These are phyloP conservation scores for Heterobasidion occidentale DNA, from an alignment of 1,284 basidiomycete species.

Conservation along the genomic window DNA sequence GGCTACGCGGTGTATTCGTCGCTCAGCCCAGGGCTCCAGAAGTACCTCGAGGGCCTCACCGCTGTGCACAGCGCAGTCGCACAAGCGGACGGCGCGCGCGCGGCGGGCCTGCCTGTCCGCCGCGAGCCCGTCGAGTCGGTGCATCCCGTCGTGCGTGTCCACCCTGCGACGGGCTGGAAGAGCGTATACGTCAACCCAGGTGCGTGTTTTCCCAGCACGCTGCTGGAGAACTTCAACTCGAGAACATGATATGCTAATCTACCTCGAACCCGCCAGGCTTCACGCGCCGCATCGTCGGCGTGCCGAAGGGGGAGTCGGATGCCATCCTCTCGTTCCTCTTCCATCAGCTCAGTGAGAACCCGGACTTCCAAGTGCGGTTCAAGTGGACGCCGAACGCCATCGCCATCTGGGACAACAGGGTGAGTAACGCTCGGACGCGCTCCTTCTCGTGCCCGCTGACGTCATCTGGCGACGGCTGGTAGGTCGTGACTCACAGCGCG, in stretches of 20 bases:
- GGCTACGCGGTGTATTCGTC: slow-evolving; percentile 66
- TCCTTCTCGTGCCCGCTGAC: neutral
- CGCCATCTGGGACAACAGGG: slow-evolving; percentile 71
- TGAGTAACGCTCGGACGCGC: slow-evolving; percentile 19
- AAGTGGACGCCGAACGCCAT: slow-evolving; percentile 62
- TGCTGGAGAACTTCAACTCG: neutral
- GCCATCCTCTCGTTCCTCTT: slow-evolving; percentile 63
- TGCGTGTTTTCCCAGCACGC: slow-evolving; percentile 18
- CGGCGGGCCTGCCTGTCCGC: slow-evolving; percentile 57
- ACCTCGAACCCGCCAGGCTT: slow-evolving; percentile 36
- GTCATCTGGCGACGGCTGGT: neutral
- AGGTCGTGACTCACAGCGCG: slow-evolving; percentile 71
- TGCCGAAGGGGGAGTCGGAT: slow-evolving; percentile 78
- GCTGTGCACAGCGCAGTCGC: slow-evolving; percentile 64
- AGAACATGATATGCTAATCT: neutral
- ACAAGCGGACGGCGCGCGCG: slow-evolving; percentile 60
- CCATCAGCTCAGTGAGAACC: slow-evolving; percentile 59
- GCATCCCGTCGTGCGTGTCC: slow-evolving; percentile 64
- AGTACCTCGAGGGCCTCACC: slow-evolving; percentile 55
- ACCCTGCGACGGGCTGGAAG: slow-evolving; percentile 81
- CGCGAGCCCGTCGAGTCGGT: slow-evolving; percentile 62
- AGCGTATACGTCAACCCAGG: slow-evolving; percentile 67
- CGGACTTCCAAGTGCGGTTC: slow-evolving; percentile 68
- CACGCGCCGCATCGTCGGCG: slow-evolving; percentile 61
- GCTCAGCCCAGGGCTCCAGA: slow-evolving; percentile 58